Base-by-base conservation (phyloP, 495 filamentous ascomycete species). In the Aspergillus kassunensis region DNA sequence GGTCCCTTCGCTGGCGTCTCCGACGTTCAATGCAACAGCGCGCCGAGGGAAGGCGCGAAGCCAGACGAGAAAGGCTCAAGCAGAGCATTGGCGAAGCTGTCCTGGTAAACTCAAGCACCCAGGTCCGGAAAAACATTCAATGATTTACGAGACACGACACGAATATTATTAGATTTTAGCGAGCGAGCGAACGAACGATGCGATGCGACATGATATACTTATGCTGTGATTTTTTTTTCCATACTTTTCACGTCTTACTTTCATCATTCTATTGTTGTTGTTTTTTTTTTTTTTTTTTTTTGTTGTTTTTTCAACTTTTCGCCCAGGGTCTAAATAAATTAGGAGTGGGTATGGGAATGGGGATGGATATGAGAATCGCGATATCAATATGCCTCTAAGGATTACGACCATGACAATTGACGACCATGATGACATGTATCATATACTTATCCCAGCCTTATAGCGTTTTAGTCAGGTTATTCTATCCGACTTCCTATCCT, bases 61-160 rank as follows among this genome's bases (percentile, higher is more conserved):
- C 80, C 55, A 71, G 83, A 48, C 78, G 83, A 40, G 76, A 85
- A 47, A 76, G 71, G 55, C 72, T 95, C 46, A 80, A 87, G 59
- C 74, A 79, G 49, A 87, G 78, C 56, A 95, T 95, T 61, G 76
- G 78, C 3, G 61, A 59, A 21, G 66, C 65, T 12, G 53, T 71
- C 3, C 57, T 67, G 40, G 61, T 71, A 47, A 62, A 60, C 19
- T 74, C 69, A 9, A 69, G 69, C 51, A 62, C 51, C 12, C 52
- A 56, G 34, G 31, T 57, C 9, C 39, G 44, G n/a, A 53, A 20
- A 46, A 34, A 37, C 30, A 46, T 33, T 15, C 11, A 21, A 42
- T 35, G 27, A 43, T 34, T 50, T 4, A 53, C 29, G 36, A 48
- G 33, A 48, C 29, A 49, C 30, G 33, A 48, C 29, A 49, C 30